A percentile compares a stretch with the other conserved stretches of the same genome.
phyloP scores from a whole-genome alignment of 257 asterid species.

The Thymus quinquecostatus region DNA sequence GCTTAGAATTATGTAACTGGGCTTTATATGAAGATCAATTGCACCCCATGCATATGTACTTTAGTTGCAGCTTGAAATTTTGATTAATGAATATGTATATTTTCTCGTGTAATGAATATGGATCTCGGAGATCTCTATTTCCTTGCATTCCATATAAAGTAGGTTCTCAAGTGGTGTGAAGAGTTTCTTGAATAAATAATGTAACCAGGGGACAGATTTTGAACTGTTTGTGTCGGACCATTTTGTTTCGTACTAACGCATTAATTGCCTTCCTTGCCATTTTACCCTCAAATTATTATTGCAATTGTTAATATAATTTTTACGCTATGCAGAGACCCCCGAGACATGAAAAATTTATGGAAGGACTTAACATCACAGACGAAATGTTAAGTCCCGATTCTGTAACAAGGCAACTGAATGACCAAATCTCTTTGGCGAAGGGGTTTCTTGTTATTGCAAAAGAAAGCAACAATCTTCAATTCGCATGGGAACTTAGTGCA shows the following conservation, averaged over 20 bases:
- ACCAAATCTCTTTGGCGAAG: conserved; percentile 68
- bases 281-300: conserved; percentile 10
- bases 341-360: conserved; percentile 48
- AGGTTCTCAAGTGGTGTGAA: not conserved
- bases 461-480: conserved; percentile 66
- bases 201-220: not conserved
- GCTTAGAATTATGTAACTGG: not conserved
- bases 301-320: conserved; percentile 6
- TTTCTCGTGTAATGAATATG: not conserved
- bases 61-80: not conserved
- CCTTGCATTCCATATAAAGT: not conserved
- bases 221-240: not conserved
- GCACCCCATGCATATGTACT: conserved; percentile 3
- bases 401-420: conserved; percentile 62
- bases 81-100: too few species aligned
- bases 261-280: not conserved
- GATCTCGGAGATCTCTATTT: conserved; percentile 1
- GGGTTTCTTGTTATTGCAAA: conserved; percentile 62
- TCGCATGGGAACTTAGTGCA: conserved; percentile 78
- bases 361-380: conserved; percentile 64
- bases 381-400: conserved; percentile 69
- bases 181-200: not conserved
- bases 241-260: not conserved
- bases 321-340: conserved; percentile 49
- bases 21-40: not conserved